Base-by-base conservation (phyloP, 75 land plant species). In the Isoetes taiwanensis region DNA sequence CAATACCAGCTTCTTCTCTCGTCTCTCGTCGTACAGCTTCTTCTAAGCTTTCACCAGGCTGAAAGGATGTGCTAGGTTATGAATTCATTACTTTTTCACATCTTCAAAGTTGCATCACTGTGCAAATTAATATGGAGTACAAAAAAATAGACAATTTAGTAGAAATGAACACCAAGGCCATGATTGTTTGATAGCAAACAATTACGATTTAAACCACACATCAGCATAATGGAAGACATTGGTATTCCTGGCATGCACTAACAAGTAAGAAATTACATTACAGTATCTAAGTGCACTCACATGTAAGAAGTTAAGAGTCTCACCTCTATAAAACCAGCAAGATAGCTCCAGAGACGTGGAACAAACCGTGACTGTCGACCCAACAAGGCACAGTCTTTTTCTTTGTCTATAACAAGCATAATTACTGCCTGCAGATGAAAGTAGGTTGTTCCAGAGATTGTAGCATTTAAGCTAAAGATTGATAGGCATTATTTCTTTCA, bases 41-140 rank as follows among this genome's bases (percentile, higher is more conserved):
- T 70, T 86, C 93, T 61, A 90, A 76, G 65, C 86, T 85, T 68
- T 90, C 96, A 25, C 96, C 96, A 55, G 96, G 91, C 96, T 90
- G 67, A 38, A 54, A 26, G 28, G 33, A 10, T 6, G 20, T 46
- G 20, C 34, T 21, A 28, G n/a, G 19, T 55, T 55, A 23, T 32
- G n/a, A 28, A 33, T 25, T 25, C 19, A 32, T 10, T 8, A 11
- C 34, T 0, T 25, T 25, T 34, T 20, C 32, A 23, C 28, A 26
- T 19, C 25, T n/a, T 19, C 12, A 28, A 50, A 10, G 41, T 3
- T 5, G 23, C 25, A 31, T 55, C 23, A 55, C 19, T 55, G 41
- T 55, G 30, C 30, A 21, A 10, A 31, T 55, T 16, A 55, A 41
- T 42, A 38, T 11, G 30, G 50, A 24, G 26, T 41, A 24, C 35